Conservation (phyloP, 164 flowering plant species). For the Stephania japonica region DNA sequence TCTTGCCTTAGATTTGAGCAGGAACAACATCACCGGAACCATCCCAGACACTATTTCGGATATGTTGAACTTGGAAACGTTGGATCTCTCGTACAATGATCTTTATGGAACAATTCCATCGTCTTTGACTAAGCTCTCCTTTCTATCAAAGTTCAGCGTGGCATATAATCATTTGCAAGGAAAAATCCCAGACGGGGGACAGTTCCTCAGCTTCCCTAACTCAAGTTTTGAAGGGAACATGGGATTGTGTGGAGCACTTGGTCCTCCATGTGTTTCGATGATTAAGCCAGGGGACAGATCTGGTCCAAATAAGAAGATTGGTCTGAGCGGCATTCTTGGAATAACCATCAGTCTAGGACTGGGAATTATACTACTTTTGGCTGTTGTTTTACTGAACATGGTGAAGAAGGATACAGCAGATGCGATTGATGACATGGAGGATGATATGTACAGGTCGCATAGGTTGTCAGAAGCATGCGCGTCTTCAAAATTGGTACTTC, state of each 20-base stretch:
- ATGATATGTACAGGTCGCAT: constrained; percentile 35
- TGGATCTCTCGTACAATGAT: constrained; percentile 66
- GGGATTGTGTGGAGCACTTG: constrained; percentile 48
- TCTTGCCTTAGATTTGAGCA: constrained; percentile 72
- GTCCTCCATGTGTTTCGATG: constrained; percentile 32
- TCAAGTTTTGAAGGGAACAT: constrained; percentile 79
- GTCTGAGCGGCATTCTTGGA: constrained; percentile 39
- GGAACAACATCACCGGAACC: constrained; percentile 56
- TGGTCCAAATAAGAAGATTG: constrained; percentile 25
- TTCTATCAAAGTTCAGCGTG: constrained; percentile 71
- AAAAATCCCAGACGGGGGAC: constrained; percentile 59
- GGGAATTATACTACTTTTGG: constrained; percentile 43
- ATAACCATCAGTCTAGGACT: constrained; percentile 47
- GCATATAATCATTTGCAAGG: constrained; percentile 71
- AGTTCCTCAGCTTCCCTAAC: constrained; percentile 63
- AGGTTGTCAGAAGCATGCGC: constrained; percentile 38
- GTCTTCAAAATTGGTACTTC: constrained; percentile 47
- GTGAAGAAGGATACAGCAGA: constrained; percentile 31
- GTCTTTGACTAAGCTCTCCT: constrained; percentile 58
- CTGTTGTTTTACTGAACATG: constrained; percentile 35
- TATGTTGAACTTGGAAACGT: constrained; percentile 59
- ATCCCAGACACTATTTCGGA: constrained; percentile 58
- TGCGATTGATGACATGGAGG: constrained; percentile 34
- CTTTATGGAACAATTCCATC: constrained; percentile 56
- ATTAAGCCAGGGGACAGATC: constrained; percentile 23